Conservation (phyloP, 108 stramenopile species). For the Parietichytrium sp. region DNA sequence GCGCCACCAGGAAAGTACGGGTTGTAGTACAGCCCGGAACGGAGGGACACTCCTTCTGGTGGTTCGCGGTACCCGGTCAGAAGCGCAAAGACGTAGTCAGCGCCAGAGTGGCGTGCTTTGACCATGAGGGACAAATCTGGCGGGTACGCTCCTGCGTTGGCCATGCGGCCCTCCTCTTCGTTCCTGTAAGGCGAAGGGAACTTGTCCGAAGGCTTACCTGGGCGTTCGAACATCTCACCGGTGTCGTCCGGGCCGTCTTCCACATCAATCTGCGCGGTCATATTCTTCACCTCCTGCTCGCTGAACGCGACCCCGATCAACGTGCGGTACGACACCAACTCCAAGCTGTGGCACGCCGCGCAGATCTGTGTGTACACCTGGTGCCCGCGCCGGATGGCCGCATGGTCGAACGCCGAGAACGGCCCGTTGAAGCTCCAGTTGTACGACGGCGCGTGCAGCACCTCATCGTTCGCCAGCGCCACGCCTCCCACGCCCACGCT, state of each 20-base stretch:
- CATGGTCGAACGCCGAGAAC: conserved; percentile 59
- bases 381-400: conserved; percentile 93
- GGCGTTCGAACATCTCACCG: conserved; percentile 81
- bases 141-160: conserved; percentile 96
- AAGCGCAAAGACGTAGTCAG: conserved; percentile 90
- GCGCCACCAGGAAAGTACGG: conserved; percentile 93
- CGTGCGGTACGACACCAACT: conserved; percentile 91
- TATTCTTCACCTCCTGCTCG: conserved; percentile 78
- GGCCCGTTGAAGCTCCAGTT: conserved; percentile 35
- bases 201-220: conserved; percentile 88
- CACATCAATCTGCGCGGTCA: conserved; percentile 88
- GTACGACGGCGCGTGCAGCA: conserved; percentile 22
- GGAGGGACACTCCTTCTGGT: conserved; percentile 91
- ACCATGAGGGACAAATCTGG: conserved; percentile 95
- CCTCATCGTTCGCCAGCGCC: conserved; percentile 19
- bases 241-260: conserved; percentile 96
- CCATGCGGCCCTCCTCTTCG: conserved; percentile 87
- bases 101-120: conserved; percentile 94
- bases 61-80: conserved; percentile 93
- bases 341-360: conserved; percentile 85
- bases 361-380: conserved; percentile 99
- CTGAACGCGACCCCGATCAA: conserved; percentile 94
- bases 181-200: conserved; percentile 91
- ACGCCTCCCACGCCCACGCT: neutral
- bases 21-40: conserved; percentile 90